Base-by-base conservation (phyloP, 2,329 filamentous ascomycete species). In the Orbilia ellipsospora region DNA sequence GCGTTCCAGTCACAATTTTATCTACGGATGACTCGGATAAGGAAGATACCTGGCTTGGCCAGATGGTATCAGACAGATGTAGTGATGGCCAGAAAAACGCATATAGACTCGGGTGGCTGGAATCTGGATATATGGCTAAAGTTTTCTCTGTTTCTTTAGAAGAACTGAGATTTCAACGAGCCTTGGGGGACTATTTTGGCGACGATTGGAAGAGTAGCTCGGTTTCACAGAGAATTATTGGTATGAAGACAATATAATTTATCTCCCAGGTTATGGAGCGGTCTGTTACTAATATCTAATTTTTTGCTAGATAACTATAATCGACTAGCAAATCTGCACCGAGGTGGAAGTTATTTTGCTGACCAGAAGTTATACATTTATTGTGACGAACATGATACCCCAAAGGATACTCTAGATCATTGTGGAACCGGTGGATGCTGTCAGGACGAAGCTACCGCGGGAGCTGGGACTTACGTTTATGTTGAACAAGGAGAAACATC, bases 101-200 rank as follows among this genome's bases (percentile, higher is more conserved):
- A 6, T 45, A 48, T 18, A 50, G 18, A n/a, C 36, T 50, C 8
- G 70, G 51, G 15, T 74, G 70, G 70, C 2, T 60, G 2, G 51
- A 74, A 15, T 57, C 57, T 6, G 63, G 70, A 12, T 68, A 68
- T 16, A 31, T 74, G 20, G 57, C 59, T 5, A 68, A 62, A 12
- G 10, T 20, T 7, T 68, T 74, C 20, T 16, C 12, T 3, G 16
- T 48, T 5, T 44, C 57, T 16, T 40, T 59, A 1, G 28, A 74
- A 20, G 63, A 74, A 6, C 13, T 68, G 7, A 64, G 40, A 15
- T 74, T 42, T 26, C 56, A 74, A 23, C 57, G 63, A 28, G 57
- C 57, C 2, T 4, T 68, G 15, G 63, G 70, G 5, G 50, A 68
- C 36, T 74, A 57, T n/a, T 42, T 74, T 20, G 70, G 70, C 1